Percentiles rank a stretch among this genome's conserved stretches.
Conservation (phyloP, 2,329 filamentous ascomycete genomes). For the Fusarium torulosum region DNA sequence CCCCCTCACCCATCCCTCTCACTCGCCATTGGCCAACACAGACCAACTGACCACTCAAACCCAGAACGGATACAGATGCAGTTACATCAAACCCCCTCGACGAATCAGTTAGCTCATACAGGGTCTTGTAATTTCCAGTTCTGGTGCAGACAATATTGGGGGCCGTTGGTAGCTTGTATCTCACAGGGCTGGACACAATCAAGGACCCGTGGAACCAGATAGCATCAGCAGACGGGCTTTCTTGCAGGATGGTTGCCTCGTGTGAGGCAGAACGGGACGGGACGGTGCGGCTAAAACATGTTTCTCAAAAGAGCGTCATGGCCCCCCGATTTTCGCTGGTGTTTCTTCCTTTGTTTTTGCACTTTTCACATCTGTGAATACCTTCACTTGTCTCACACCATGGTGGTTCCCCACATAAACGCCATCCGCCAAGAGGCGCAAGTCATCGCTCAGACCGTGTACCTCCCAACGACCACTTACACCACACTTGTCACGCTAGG, state of each 20-base stretch:
- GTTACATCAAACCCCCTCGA: slow-evolving; percentile 27
- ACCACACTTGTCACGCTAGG: slow-evolving; percentile 53
- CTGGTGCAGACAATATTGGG: slow-evolving; percentile 24
- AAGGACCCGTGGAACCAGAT: slow-evolving; percentile 13
- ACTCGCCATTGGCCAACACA: slow-evolving; percentile 30
- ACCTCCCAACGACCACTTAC: slow-evolving; percentile 53
- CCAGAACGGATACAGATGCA: slow-evolving; percentile 20
- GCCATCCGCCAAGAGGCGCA: slow-evolving; percentile 46
- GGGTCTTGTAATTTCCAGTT: slow-evolving; percentile 24
- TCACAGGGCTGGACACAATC: slow-evolving; percentile 1
- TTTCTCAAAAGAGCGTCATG: slow-evolving; percentile 35
- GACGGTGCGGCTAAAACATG: not conserved
- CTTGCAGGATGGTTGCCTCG: slow-evolving; percentile 37
- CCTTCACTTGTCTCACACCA: slow-evolving; percentile 28
- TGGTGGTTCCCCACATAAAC: slow-evolving; percentile 33
- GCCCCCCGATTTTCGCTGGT: slow-evolving; percentile 12
- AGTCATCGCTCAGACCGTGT: slow-evolving; percentile 56
- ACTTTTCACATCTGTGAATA: slow-evolving; percentile 33
- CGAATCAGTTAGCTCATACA: slow-evolving; percentile 7
- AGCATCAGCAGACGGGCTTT: slow-evolving; percentile 43
- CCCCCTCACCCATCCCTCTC: slow-evolving; percentile 19
- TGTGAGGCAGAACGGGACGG: slow-evolving; percentile 24
- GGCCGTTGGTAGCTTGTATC: slow-evolving; percentile 2
- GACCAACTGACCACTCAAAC: slow-evolving; percentile 31
- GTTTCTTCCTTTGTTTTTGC: slow-evolving; percentile 18